Conservation (phyloP, 2,329 filamentous ascomycete species). For the Amphichorda felina region DNA sequence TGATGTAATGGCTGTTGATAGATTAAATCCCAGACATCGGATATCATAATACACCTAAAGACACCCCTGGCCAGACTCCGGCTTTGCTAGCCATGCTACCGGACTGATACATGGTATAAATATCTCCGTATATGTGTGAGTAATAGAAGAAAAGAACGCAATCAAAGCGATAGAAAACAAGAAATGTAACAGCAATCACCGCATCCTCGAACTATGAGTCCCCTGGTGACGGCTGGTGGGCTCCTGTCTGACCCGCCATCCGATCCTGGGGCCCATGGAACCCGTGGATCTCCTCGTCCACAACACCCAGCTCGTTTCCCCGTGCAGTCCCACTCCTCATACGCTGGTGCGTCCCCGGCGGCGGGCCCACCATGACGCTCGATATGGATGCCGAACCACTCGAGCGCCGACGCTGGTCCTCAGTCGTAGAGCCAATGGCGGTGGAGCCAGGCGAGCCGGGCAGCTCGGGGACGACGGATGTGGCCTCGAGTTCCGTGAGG, state of each 20-base stretch:
- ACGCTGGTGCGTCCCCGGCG: background rate
- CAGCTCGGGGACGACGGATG: constrained; percentile 21
- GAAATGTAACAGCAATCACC: too few species aligned
- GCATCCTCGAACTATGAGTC: background rate
- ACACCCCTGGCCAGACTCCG: too few species aligned
- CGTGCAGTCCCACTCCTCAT: background rate
- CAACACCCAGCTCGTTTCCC: constrained; percentile 10
- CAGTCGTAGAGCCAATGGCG: constrained; percentile 4
- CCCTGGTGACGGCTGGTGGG: background rate
- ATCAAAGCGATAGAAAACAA: too few species aligned
- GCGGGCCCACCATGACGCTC: constrained; percentile 1
- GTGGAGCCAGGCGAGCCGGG: constrained; percentile 15
- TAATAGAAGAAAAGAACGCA: too few species aligned
- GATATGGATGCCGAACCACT: constrained; percentile 7
- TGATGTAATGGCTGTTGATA: too few species aligned
- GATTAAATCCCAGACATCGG: too few species aligned
- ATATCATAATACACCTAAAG: too few species aligned
- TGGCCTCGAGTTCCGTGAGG: constrained; percentile 26
- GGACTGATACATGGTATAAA: too few species aligned
- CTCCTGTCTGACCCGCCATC: background rate
- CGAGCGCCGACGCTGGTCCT: constrained; percentile 14
- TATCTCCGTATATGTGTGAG: too few species aligned
- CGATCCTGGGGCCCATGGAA: constrained; percentile 25
- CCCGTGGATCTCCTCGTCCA: constrained; percentile 36
- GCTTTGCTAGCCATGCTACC: too few species aligned